A percentile compares a stretch with the other conserved stretches of the same genome.
Conservation (phyloP, 225 moss, liverwort and hornwort species). For the Sphagnum contortum region DNA sequence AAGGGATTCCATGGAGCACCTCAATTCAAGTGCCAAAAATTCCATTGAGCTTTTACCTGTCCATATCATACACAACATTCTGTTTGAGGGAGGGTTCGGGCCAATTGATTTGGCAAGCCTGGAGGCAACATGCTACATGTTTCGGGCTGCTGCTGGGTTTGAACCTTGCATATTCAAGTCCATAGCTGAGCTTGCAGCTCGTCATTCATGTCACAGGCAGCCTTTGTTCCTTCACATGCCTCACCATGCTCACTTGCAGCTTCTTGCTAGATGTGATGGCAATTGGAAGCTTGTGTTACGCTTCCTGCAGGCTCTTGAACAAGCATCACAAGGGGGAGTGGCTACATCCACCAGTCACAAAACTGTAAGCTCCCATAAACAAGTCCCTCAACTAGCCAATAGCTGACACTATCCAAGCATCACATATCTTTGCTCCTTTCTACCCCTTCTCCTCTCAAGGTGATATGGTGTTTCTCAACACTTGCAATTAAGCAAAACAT, state of each 20-base stretch:
- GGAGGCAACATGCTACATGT: constrained; percentile 74
- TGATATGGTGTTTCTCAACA: too few species aligned
- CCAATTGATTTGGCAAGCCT: constrained; percentile 66
- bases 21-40: too few species aligned
- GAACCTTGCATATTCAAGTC: constrained; percentile 79
- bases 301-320: constrained; percentile 56
- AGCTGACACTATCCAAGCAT: too few species aligned
- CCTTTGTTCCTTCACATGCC: constrained; percentile 45
- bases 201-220: constrained; percentile 50
- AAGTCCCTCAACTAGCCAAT: too few species aligned
- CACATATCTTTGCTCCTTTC: too few species aligned
- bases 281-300: constrained; percentile 81
- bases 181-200: constrained; percentile 73
- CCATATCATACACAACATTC: constrained; percentile 59
- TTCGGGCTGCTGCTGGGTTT: constrained; percentile 62
- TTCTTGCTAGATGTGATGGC: constrained; percentile 62
- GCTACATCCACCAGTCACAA: too few species aligned
- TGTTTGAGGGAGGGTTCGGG: constrained; percentile 48
- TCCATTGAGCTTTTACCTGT: constrained; percentile 45
- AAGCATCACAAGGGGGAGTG: constrained; percentile 13
- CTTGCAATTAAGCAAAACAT: too few species aligned
- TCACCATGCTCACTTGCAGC: constrained; percentile 35
- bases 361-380: too few species aligned
- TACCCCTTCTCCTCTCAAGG: too few species aligned
- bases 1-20: too few species aligned